Conservation (phyloP, 1,284 basidiomycete species). For the Cerioporus squamosus region DNA sequence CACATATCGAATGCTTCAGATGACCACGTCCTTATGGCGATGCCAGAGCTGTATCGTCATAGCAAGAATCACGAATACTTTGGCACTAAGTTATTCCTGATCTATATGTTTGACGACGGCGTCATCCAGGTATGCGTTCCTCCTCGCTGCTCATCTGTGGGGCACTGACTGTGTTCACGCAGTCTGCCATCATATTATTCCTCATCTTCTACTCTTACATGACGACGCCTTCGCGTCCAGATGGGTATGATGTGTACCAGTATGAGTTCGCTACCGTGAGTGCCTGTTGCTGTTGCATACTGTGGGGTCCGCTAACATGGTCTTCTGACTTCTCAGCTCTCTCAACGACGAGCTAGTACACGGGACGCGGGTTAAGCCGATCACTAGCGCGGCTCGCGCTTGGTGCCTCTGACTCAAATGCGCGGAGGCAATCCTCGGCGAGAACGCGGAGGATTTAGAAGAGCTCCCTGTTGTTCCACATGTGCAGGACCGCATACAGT, state of each 20-base stretch:
- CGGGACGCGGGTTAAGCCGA: no score
- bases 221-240: constrained; percentile 74
- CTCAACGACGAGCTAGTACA: no score
- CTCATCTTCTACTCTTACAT: constrained; percentile 84
- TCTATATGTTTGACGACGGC: constrained; percentile 93
- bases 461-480: no score
- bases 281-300: neutral
- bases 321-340: no score
- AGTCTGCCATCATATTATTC: constrained; percentile 94
- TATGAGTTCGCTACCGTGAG: constrained; percentile 89
- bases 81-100: constrained; percentile 72
- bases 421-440: no score
- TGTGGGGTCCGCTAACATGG: neutral
- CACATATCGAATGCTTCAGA: no score
- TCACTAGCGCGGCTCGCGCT: no score
- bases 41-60: constrained; percentile 90
- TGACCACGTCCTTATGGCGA: constrained; percentile 86
- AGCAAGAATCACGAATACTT: constrained; percentile 89
- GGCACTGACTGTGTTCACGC: constrained; percentile 8
- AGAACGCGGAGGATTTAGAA: no score
- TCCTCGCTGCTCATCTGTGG: neutral
- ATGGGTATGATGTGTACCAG: constrained; percentile 82
- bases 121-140: constrained; percentile 71
- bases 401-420: no score
- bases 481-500: no score